These are phyloP conservation scores for Aspergillus chevalieri DNA, from an alignment of 2,329 filamentous ascomycete genomes.

Conservation along the genomic window DNA sequence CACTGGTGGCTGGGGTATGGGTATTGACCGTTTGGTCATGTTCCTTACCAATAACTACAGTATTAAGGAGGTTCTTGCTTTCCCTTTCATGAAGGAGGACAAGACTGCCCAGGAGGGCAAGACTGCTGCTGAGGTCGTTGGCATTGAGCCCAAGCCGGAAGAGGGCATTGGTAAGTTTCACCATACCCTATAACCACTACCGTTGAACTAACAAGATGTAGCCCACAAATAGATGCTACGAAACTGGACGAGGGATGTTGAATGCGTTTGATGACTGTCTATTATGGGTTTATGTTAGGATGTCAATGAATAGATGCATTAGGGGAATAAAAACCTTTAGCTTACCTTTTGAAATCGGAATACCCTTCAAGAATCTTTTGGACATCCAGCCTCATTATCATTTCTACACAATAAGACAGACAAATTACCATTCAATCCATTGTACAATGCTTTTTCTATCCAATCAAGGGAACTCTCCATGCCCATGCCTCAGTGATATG, in stretches of 20 bases:
- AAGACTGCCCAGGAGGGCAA: constrained; percentile 43
- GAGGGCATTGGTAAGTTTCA: constrained; percentile 52
- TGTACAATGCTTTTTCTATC: too few species aligned
- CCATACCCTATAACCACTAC: neutral
- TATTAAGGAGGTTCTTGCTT: constrained; percentile 92
- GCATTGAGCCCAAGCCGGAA: constrained; percentile 52
- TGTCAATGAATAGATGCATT: constrained; percentile 19
- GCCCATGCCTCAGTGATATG: too few species aligned
- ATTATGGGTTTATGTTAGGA: constrained; percentile 14
- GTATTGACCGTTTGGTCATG: constrained; percentile 90
- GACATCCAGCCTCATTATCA: too few species aligned
- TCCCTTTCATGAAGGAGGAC: constrained; percentile 97
- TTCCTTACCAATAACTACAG: constrained; percentile 93
- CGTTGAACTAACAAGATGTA: constrained; percentile 17
- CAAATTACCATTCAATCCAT: too few species aligned
- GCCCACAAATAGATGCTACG: constrained; percentile 28
- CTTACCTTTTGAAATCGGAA: constrained; percentile 4
- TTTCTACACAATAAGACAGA: too few species aligned
- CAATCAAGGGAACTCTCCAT: too few species aligned
- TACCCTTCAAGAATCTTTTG: too few species aligned
- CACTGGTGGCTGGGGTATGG: constrained; percentile 94
- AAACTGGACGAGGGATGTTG: constrained; percentile 4
- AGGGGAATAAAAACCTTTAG: constrained; percentile 9
- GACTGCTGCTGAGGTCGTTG: constrained; percentile 58
- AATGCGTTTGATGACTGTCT: constrained; percentile 10